Conservation (phyloP, 805 yeast genomes). For the Cyberlindnera suaveolens region DNA sequence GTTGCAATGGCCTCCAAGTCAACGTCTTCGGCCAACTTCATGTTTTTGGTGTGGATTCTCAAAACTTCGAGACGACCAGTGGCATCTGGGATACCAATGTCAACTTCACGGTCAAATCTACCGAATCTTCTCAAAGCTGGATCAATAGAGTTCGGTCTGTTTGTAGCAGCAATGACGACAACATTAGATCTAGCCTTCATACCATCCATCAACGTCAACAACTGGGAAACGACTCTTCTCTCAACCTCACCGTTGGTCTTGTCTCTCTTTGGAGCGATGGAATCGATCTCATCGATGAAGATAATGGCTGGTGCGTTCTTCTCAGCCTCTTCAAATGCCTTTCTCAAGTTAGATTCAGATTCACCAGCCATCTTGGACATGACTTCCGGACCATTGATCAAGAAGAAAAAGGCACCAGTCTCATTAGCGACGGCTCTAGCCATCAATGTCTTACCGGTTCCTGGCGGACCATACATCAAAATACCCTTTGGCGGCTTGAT, state of each 20-base stretch:
- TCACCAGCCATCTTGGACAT: conserved; percentile 99
- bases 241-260: conserved; percentile 99
- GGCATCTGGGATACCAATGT: conserved; percentile 95
- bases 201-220: conserved; percentile 98
- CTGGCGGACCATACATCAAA: conserved; percentile 98
- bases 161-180: conserved; percentile 97
- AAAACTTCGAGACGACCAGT: conserved; percentile 96
- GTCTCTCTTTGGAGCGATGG: conserved; percentile 99
- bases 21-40: conserved; percentile 93
- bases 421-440: conserved; percentile 99
- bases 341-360: conserved; percentile 92
- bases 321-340: conserved; percentile 99
- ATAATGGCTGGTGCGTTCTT: conserved; percentile 97
- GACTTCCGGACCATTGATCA: conserved; percentile 98
- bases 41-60: conserved; percentile 96
- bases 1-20: conserved; percentile 93
- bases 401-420: conserved; percentile 97
- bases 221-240: conserved; percentile 97
- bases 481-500: conserved; percentile 99
- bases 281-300: conserved; percentile 97
- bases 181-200: conserved; percentile 99
- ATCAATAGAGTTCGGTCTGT: conserved; percentile 69
- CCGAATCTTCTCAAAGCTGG: conserved; percentile 86
- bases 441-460: conserved; percentile 99
- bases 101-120: conserved; percentile 85